phyloP scores from a whole-genome alignment of 805 yeast species.

The Lipomyces anomalus region DNA sequence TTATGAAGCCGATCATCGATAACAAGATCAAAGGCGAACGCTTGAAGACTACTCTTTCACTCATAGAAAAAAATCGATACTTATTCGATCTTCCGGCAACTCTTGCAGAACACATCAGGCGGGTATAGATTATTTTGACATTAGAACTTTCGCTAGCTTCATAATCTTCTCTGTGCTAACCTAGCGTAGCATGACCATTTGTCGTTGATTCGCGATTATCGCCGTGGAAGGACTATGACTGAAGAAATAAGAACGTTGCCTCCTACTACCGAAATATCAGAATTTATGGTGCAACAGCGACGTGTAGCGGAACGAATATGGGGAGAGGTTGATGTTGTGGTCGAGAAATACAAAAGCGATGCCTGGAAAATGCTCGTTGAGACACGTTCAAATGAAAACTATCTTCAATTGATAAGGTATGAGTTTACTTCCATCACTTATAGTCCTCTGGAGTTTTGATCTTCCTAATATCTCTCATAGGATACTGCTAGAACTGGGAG shows the following conservation, averaged over 20 bases:
- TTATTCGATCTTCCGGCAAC: slow-evolving; percentile 55
- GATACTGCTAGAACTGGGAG: slow-evolving; percentile 58
- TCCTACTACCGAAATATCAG: slow-evolving; percentile 21
- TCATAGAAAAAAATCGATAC: slow-evolving; percentile 48
- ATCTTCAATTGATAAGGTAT: slow-evolving; percentile 7
- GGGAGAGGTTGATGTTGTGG: slow-evolving; percentile 48
- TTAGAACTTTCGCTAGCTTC: background rate
- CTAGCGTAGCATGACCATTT: slow-evolving; percentile 44
- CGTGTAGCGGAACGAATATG: slow-evolving; percentile 49
- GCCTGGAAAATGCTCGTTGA: slow-evolving; percentile 46
- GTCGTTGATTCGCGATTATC: slow-evolving; percentile 51
- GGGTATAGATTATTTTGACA: slow-evolving; percentile 28
- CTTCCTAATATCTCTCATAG: slow-evolving; percentile 40
- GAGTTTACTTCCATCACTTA: background rate
- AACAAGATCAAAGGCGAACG: slow-evolving; percentile 45
- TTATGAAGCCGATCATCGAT: slow-evolving; percentile 56
- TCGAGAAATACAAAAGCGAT: slow-evolving; percentile 49
- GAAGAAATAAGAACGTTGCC: slow-evolving; percentile 26
- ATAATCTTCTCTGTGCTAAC: background rate
- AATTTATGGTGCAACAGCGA: slow-evolving; percentile 28
- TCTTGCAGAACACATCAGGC: slow-evolving; percentile 40
- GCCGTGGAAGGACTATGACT: slow-evolving; percentile 41
- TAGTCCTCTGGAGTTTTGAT: slow-evolving; percentile 25
- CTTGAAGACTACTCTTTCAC: slow-evolving; percentile 44
- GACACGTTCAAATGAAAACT: slow-evolving; percentile 31